Conservation (phyloP, 2,329 filamentous ascomycete genomes). For the Amauroascus verrucosus region DNA sequence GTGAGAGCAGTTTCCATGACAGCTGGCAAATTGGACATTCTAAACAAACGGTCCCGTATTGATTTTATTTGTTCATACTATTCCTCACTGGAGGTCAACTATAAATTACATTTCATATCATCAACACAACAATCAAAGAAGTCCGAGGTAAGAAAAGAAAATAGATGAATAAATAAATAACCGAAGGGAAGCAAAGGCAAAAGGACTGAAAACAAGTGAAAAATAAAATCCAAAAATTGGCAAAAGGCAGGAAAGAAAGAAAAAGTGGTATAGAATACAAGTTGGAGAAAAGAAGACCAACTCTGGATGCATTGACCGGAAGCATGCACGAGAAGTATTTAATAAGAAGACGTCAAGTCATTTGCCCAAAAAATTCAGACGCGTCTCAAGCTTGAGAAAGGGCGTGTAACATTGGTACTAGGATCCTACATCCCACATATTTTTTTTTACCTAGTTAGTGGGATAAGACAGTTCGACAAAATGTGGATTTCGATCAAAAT, state of each 20-base stretch:
- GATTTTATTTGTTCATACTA: too few relatives aligned
- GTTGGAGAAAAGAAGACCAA: neutral
- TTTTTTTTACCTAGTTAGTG: neutral
- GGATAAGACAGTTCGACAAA: conserved; percentile 3
- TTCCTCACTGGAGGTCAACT: too few relatives aligned
- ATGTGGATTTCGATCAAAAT: neutral
- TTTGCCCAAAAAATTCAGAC: neutral
- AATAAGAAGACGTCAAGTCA: neutral
- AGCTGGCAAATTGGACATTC: too few relatives aligned
- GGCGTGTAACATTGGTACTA: neutral
- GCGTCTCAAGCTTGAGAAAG: neutral
- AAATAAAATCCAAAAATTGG: too few relatives aligned
- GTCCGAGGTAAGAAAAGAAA: too few relatives aligned
- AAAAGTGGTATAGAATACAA: conserved; percentile 1
- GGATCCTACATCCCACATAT: conserved; percentile 4
- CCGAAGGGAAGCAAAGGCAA: too few relatives aligned
- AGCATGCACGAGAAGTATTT: neutral
- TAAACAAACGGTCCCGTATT: too few relatives aligned
- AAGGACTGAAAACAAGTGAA: too few relatives aligned
- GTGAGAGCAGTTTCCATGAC: too few relatives aligned
- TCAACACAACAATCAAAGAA: neutral
- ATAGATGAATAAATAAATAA: too few relatives aligned
- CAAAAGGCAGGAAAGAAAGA: neutral
- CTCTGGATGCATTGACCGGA: neutral
- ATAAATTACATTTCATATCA: too few relatives aligned